Percentiles rank a stretch among this genome's conserved stretches.
Conservation (phyloP, 106 monocot genomes). For the Dioscorea alata region DNA sequence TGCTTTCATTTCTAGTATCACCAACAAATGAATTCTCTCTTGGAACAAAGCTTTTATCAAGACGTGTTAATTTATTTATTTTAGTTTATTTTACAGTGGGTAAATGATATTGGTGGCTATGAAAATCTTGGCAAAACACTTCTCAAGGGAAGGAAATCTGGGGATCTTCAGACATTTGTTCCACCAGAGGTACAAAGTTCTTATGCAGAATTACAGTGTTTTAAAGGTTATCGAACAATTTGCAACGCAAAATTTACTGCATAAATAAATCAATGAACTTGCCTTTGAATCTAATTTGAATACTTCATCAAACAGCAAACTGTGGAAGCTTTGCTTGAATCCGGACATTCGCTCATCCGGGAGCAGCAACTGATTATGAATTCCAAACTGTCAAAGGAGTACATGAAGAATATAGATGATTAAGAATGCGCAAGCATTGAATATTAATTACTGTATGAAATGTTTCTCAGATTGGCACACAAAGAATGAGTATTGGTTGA, state of each 20-base stretch:
- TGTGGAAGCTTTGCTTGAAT: conserved; percentile 58
- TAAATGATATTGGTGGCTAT: conserved; percentile 73
- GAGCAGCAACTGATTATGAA: conserved; percentile 70
- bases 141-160: conserved; percentile 53
- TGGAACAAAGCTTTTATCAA: too few species aligned
- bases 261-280: neutral
- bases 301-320: conserved; percentile 50
- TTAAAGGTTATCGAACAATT: neutral
- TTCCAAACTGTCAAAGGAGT: conserved; percentile 72
- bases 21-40: too few species aligned
- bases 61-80: neutral
- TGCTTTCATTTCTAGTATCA: neutral
- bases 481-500: too few species aligned
- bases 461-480: too few species aligned
- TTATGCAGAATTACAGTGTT: neutral
- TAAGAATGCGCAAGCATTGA: conserved; percentile 8
- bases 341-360: conserved; percentile 53
- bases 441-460: too few species aligned
- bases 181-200: conserved; percentile 63
- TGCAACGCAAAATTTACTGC: neutral
- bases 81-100: conserved; percentile 62
- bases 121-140: conserved; percentile 65
- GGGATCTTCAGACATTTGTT: conserved; percentile 68
- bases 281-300: neutral
- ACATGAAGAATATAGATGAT: conserved; percentile 78